phyloP scores from a whole-genome alignment of 306 rosid species.

The Vachellia pachyceras region DNA sequence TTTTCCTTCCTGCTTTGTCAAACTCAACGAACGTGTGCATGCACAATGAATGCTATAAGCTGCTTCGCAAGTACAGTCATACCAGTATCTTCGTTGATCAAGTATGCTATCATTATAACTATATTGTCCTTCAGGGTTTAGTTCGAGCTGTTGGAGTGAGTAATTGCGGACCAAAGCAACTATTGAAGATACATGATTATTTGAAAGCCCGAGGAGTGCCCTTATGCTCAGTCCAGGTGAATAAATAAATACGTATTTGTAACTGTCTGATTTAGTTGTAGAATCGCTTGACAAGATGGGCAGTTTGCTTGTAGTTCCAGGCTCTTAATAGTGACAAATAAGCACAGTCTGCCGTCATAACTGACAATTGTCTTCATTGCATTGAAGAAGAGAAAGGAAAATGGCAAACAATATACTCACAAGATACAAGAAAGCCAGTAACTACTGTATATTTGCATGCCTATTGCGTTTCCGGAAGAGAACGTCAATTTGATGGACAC shows the following conservation, averaged over 20 bases:
- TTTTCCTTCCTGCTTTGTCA: slow-evolving; percentile 7
- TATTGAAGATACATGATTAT: slow-evolving; percentile 78
- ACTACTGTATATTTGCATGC: not conserved
- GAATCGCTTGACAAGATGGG: slow-evolving; percentile 14
- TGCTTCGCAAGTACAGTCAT: slow-evolving; percentile 1
- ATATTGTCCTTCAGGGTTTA: slow-evolving; percentile 61
- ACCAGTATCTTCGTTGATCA: slow-evolving; percentile 25
- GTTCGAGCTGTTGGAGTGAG: slow-evolving; percentile 97
- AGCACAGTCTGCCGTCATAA: slow-evolving; percentile 13
- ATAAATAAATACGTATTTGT: slow-evolving; percentile 21
- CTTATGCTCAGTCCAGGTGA: slow-evolving; percentile 87
- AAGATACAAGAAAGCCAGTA: not conserved
- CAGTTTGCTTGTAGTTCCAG: not conserved
- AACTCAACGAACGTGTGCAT: slow-evolving; percentile 3
- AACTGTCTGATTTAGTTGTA: not conserved
- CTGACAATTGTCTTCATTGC: not conserved
- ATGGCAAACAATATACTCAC: not conserved
- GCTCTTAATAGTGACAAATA: slow-evolving; percentile 8
- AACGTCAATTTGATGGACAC: not conserved
- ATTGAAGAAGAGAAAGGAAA: not conserved
- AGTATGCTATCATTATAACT: slow-evolving; percentile 30
- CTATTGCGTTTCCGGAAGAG: not conserved
- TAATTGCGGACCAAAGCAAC: slow-evolving; percentile 95
- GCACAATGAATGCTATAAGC: not conserved
- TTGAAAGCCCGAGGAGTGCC: slow-evolving; percentile 87